Conservation (phyloP, 106 monocot genomes). For the Ottelia alismoides region DNA sequence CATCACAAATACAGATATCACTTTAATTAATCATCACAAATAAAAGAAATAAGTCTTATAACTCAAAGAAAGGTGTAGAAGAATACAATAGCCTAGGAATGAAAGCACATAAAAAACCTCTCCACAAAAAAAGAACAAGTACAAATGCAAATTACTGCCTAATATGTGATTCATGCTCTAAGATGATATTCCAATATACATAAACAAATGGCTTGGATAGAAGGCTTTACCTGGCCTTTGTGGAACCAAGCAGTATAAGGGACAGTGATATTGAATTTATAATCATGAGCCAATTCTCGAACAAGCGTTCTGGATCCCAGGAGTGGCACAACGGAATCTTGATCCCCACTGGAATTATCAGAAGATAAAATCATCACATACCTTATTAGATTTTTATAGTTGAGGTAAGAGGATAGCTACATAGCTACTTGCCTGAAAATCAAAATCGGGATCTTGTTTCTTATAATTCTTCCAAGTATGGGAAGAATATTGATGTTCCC, state of each 20-base stretch:
- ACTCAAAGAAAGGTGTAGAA: too few relatives aligned
- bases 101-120: too few relatives aligned
- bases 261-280: slow-evolving; percentile 37
- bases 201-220: background rate
- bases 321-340: slow-evolving; percentile 89
- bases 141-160: too few relatives aligned
- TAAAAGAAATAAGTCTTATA: too few relatives aligned
- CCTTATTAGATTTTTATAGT: background rate
- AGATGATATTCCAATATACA: too few relatives aligned
- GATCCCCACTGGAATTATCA: slow-evolving; percentile 61
- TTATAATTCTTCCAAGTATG: slow-evolving; percentile 12
- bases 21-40: too few relatives aligned
- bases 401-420: background rate
- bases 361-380: background rate
- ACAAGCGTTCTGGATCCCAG: slow-evolving; percentile 71
- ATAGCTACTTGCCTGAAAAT: slow-evolving; percentile 10
- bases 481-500: slow-evolving; percentile 19
- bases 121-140: too few relatives aligned
- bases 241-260: slow-evolving; percentile 86
- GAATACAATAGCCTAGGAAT: too few relatives aligned
- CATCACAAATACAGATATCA: too few relatives aligned
- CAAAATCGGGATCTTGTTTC: slow-evolving; percentile 15
- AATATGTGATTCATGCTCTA: too few relatives aligned
- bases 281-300: slow-evolving; percentile 62
- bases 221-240: slow-evolving; percentile 57